Evolutionary conservation across 2,329 filamentous ascomycete species (phyloP).

Genomic region (Pseudogymnoascus sp.): DNA sequence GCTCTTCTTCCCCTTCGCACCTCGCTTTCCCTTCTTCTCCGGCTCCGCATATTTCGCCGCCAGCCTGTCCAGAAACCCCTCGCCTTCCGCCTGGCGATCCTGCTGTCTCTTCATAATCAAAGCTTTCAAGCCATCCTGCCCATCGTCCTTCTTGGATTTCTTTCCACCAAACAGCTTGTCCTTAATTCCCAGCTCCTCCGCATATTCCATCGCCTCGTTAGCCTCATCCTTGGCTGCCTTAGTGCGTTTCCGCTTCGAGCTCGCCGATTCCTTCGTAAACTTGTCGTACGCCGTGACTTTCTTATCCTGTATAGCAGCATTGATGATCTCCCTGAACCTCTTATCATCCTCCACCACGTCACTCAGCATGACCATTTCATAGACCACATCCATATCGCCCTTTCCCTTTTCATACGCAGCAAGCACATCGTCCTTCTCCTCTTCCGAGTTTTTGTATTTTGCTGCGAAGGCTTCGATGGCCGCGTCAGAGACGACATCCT

Average conservation of each 20-base stretch:
- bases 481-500: constrained; percentile 63
- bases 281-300: constrained; percentile 58
- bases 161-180: constrained; percentile 55
- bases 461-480: constrained; percentile 67
- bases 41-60: constrained; percentile 63
- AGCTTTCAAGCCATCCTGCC: constrained; percentile 55
- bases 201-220: constrained; percentile 64
- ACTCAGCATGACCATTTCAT: constrained; percentile 79
- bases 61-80: constrained; percentile 60
- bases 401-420: constrained; percentile 63
- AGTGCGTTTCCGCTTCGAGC: constrained; percentile 48
- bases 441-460: constrained; percentile 76
- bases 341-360: constrained; percentile 77
- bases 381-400: constrained; percentile 70
- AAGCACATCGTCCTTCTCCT: constrained; percentile 74
- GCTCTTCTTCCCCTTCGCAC: constrained; percentile 45
- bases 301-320: constrained; percentile 64
- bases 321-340: constrained; percentile 71
- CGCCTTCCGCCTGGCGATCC: constrained; percentile 36
- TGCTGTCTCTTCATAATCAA: constrained; percentile 67
- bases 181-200: constrained; percentile 65
- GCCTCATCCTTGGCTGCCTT: constrained; percentile 59
- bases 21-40: constrained; percentile 30
- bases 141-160: constrained; percentile 31
- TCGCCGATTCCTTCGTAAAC: constrained; percentile 68